Conservation (phyloP, 2,329 filamentous ascomycete genomes). For the Pestalotiopsis sp. region DNA sequence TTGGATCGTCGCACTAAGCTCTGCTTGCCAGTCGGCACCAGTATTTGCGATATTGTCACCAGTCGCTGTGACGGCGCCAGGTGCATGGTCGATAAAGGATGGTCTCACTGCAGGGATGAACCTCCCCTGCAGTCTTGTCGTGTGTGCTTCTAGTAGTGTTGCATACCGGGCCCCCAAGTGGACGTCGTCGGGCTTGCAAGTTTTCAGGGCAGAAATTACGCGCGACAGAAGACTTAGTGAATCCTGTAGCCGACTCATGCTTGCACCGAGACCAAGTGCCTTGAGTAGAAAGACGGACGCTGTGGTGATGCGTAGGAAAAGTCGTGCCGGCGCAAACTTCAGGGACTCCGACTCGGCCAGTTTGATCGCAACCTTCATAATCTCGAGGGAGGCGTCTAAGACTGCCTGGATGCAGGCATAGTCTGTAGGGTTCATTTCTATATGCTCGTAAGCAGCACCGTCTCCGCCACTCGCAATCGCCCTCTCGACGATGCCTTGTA, state of each 20-base stretch:
- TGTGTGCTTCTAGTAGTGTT: neutral
- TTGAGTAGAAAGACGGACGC: slow-evolving; percentile 58
- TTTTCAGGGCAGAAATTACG: neutral
- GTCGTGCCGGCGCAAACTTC: neutral
- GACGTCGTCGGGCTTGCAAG: slow-evolving; percentile 3
- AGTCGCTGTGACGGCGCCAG: neutral
- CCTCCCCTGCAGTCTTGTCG: neutral
- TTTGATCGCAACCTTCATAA: neutral
- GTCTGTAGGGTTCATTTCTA: neutral
- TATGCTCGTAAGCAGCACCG: neutral
- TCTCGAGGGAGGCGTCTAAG: neutral
- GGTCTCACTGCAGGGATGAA: slow-evolving; percentile 4
- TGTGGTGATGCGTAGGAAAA: slow-evolving; percentile 45
- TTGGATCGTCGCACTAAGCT: neutral
- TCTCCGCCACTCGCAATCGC: neutral
- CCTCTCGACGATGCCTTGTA: neutral
- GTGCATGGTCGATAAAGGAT: neutral
- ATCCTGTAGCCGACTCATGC: neutral
- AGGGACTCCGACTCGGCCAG: neutral
- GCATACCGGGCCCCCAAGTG: neutral
- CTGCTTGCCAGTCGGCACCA: neutral
- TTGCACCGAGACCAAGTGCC: slow-evolving; percentile 17
- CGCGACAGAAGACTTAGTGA: neutral
- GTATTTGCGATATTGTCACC: neutral
- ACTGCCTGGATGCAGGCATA: neutral